Evolutionary conservation across 2,329 filamentous ascomycete species (phyloP).

Genomic region (Aspergillus clavatus): DNA sequence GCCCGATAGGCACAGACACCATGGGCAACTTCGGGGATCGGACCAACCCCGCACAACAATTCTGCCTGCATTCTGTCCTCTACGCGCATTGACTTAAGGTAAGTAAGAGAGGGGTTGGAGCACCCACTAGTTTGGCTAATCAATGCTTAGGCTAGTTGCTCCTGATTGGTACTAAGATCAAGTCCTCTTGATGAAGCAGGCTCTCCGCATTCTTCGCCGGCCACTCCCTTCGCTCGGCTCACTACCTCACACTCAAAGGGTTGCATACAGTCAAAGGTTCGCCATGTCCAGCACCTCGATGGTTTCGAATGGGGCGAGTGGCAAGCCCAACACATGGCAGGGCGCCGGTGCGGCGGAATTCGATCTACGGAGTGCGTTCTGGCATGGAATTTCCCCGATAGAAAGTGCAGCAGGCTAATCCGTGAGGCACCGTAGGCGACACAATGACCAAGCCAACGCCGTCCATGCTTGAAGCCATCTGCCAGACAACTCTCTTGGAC

Average conservation of each 20-base stretch:
- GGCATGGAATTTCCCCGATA: neutral
- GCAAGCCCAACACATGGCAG: slow-evolving; percentile 32
- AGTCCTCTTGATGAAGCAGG: neutral
- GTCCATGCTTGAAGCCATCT: slow-evolving; percentile 77
- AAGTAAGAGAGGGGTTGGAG: too few species aligned
- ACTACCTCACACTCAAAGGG: slow-evolving; percentile 4
- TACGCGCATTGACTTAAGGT: too few species aligned
- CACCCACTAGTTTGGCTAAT: neutral
- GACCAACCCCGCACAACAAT: too few species aligned
- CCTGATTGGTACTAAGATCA: neutral
- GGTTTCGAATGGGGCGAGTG: slow-evolving; percentile 12
- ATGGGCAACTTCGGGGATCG: too few species aligned
- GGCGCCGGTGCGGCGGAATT: slow-evolving; percentile 51
- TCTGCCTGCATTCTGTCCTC: too few species aligned
- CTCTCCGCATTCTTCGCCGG: slow-evolving; percentile 7
- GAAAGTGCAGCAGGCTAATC: slow-evolving; percentile 1
- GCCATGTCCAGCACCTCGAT: slow-evolving; percentile 21
- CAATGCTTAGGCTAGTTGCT: neutral
- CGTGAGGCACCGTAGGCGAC: slow-evolving; percentile 48
- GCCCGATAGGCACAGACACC: too few species aligned
- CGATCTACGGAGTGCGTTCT: slow-evolving; percentile 48
- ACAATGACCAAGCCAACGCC: slow-evolving; percentile 70
- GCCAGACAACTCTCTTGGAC: slow-evolving; percentile 69
- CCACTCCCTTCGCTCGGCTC: slow-evolving; percentile 6
- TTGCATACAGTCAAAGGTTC: slow-evolving; percentile 9